These are phyloP conservation scores for Coemansia sp. DNA, from an alignment of 192 early-diverging fungal genomes.

Conservation along the genomic window DNA sequence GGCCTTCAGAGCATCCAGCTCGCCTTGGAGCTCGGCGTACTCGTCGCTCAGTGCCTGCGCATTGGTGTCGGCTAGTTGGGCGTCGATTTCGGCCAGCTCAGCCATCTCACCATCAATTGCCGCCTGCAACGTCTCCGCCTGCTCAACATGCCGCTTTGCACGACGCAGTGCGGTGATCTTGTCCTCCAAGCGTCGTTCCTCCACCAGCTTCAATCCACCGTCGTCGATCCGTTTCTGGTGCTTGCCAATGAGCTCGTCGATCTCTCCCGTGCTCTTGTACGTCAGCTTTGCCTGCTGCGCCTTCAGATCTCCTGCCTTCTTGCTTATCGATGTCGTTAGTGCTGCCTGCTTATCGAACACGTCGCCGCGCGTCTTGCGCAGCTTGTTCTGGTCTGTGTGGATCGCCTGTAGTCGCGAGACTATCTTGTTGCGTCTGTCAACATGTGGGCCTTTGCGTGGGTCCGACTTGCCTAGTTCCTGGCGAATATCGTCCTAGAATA, in stretches of 20 bases:
- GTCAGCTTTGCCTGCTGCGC: conserved; percentile 72
- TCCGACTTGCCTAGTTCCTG: conserved; percentile 60
- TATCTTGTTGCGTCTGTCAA: conserved; percentile 63
- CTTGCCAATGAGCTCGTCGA: conserved; percentile 72
- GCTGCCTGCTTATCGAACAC: conserved; percentile 72
- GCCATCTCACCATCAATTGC: conserved; percentile 71
- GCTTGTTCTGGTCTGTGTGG: conserved; percentile 68
- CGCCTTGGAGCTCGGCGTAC: conserved; percentile 67
- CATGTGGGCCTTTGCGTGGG: conserved; percentile 59
- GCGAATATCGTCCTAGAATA: conserved; percentile 58
- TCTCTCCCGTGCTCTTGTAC: conserved; percentile 79
- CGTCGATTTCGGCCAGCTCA: conserved; percentile 59
- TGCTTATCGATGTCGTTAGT: conserved; percentile 73
- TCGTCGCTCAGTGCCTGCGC: conserved; percentile 67
- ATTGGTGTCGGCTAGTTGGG: conserved; percentile 58
- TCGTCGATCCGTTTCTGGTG: conserved; percentile 78
- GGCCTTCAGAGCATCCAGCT: conserved; percentile 68
- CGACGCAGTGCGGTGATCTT: conserved; percentile 36
- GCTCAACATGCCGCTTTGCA: conserved; percentile 65
- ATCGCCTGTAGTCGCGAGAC: conserved; percentile 64
- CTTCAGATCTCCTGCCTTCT: conserved; percentile 81
- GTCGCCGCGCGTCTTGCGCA: conserved; percentile 68
- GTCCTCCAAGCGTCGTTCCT: conserved; percentile 72
- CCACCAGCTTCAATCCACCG: conserved; percentile 75
- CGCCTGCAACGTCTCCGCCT: conserved; percentile 79